phyloP scores from a whole-genome alignment of 768 basidiomycete genomes.

The Lentinula boryana region DNA sequence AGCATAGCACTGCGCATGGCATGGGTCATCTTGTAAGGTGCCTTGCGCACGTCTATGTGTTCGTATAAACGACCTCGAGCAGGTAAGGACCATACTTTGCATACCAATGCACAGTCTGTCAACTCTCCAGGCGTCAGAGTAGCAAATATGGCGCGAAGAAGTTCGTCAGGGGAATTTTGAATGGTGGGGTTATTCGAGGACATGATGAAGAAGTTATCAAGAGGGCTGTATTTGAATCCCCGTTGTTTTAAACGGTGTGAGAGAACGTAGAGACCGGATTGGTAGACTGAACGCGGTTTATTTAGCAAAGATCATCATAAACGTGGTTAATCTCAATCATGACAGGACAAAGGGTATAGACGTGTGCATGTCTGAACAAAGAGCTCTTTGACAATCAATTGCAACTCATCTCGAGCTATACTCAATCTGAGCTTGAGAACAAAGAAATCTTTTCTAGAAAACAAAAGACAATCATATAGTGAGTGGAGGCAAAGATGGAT shows the following conservation, averaged over 20 bases:
- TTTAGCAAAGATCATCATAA: slow-evolving; percentile 4
- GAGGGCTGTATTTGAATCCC: no score
- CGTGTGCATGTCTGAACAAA: neutral
- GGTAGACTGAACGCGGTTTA: slow-evolving; percentile 4
- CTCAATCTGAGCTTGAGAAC: neutral
- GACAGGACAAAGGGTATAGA: slow-evolving; percentile 1
- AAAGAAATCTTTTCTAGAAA: neutral
- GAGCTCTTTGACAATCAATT: neutral
- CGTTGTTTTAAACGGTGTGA: neutral
- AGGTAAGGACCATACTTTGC: neutral
- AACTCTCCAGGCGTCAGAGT: neutral
- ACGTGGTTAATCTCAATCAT: slow-evolving; percentile 2
- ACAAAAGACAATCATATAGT: neutral
- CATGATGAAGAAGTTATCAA: neutral
- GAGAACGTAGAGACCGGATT: neutral
- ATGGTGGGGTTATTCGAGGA: neutral
- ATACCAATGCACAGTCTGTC: neutral
- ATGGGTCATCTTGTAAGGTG: neutral
- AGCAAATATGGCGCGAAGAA: neutral
- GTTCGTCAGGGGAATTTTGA: neutral
- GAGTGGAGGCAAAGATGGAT: neutral
- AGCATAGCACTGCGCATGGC: neutral
- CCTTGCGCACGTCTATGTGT: neutral
- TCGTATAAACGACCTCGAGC: slow-evolving; percentile 2
- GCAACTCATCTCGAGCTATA: neutral